Conservation (phyloP, 139 green algal species). For the Haematococcus lacustris region DNA sequence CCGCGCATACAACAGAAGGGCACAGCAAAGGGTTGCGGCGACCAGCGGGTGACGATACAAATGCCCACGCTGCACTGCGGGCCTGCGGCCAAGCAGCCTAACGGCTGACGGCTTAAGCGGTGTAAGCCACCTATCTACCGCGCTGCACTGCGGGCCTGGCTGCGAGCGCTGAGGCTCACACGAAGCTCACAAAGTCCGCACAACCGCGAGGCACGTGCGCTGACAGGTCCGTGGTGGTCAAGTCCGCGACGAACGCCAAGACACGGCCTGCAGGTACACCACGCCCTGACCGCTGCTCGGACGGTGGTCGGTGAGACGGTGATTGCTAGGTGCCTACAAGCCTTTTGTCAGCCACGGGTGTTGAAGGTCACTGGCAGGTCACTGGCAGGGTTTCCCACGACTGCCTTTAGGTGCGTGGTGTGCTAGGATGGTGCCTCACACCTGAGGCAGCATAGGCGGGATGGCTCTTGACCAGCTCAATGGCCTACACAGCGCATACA, state of each 20-base stretch:
- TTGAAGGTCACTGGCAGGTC: neutral
- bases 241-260: slow-evolving; percentile 78
- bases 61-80: slow-evolving; percentile 1
- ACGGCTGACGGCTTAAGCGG: too few relatives aligned
- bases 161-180: neutral
- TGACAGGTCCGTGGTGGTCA: slow-evolving; percentile 47
- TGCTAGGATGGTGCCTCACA: slow-evolving; percentile 12
- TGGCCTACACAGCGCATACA: too few relatives aligned
- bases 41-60: neutral
- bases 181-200: slow-evolving; percentile 49
- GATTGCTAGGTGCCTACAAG: neutral
- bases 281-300: neutral
- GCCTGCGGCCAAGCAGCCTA: too few relatives aligned
- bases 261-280: slow-evolving; percentile 24
- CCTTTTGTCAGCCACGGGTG: neutral
- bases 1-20: slow-evolving; percentile 22
- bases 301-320: neutral
- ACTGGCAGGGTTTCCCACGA: neutral
- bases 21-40: neutral
- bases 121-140: too few relatives aligned
- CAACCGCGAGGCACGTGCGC: slow-evolving; percentile 3
- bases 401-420: neutral
- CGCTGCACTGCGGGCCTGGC: neutral
- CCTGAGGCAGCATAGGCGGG: slow-evolving; percentile 15
- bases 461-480: slow-evolving; percentile 63